These are phyloP conservation scores for Colletotrichum siamense DNA, from an alignment of 2,329 filamentous ascomycete genomes.

Conservation along the genomic window DNA sequence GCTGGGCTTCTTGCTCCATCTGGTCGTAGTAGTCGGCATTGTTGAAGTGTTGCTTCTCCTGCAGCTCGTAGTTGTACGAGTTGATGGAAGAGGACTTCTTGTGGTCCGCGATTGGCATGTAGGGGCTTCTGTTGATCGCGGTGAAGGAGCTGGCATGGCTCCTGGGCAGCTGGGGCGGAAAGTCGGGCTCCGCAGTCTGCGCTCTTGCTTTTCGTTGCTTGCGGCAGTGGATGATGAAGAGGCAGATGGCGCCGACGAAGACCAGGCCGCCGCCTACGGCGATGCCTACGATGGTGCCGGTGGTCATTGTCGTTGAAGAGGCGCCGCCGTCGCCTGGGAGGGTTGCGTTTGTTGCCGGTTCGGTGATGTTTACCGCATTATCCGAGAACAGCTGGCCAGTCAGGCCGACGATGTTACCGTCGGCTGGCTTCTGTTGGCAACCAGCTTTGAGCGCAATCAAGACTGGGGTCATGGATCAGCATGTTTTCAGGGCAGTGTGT, in stretches of 20 bases:
- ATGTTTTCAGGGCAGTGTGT: no score
- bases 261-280: conserved; percentile 49
- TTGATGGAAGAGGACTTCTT: conserved; percentile 29
- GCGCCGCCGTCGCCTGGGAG: conserved; percentile 29
- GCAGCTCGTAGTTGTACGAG: conserved; percentile 25
- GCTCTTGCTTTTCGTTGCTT: conserved; percentile 46
- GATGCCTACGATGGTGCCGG: conserved; percentile 60
- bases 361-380: conserved; percentile 44
- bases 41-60: conserved; percentile 29
- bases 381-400: conserved; percentile 48
- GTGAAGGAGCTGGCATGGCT: conserved; percentile 21
- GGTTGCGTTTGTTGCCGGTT: conserved; percentile 26
- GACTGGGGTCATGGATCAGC: no score
- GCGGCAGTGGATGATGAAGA: conserved; percentile 56
- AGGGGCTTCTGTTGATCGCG: conserved; percentile 20
- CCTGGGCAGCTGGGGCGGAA: no score
- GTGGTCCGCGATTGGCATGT: conserved; percentile 27
- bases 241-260: conserved; percentile 43
- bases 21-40: conserved; percentile 47
- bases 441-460: conserved; percentile 52
- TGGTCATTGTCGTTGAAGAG: conserved; percentile 40
- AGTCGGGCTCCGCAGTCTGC: no score
- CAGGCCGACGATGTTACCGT: conserved; percentile 43
- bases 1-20: no score
- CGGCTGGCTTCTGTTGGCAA: conserved; percentile 48